Evolutionary conservation across 345 rosid genomes (phyloP), one percentile per base, ranked within the genome.

Genomic region (Cardamine chenopodiifolia): DNA sequence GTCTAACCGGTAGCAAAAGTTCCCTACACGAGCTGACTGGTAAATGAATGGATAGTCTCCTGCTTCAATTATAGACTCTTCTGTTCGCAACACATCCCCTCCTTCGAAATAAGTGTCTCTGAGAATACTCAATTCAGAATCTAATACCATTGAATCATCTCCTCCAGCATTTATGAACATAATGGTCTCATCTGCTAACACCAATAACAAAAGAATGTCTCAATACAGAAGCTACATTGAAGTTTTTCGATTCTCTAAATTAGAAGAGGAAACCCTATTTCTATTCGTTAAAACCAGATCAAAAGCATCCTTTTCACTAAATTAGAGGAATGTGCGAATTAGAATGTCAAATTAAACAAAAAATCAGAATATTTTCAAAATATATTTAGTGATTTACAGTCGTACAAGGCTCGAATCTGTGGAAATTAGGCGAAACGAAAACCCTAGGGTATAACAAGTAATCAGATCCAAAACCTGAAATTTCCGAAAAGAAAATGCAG

Each of bases 81-180:
- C 82, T 4, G 98, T 94, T 64, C 86, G 78, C 47, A 88, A n/a
- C 76, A 85, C 91, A 55, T 77, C 83, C 18, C 98, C 98, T 63
- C 96, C 98, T 64, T 83, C 77, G 47, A 76, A 93, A 86, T 77
- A 85, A 1, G 77, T 69, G 53, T 92, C 96, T 53, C 70, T 82
- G 56, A 74, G 42, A 68, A 91, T 69, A 66, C 69, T 84, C 64
- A 86, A 3, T 4, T 68, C 75, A 53, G 82, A 81, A 71, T 86
- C 90, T 57, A 55, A 82, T 45, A 75, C 83, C 75, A 69, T 58
- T 2, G 84, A 47, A 58, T 81, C 82, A 77, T 76, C 87, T 23
- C 88, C 89, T 56, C 98, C 99, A 53, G 89, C 90, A 72, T 93
- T 90, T 76, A 93, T 84, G 75, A 93, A 90, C 82, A 87, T 77